Conservation (phyloP, 2,329 filamentous ascomycete species). For the Exophiala alcalophila region DNA sequence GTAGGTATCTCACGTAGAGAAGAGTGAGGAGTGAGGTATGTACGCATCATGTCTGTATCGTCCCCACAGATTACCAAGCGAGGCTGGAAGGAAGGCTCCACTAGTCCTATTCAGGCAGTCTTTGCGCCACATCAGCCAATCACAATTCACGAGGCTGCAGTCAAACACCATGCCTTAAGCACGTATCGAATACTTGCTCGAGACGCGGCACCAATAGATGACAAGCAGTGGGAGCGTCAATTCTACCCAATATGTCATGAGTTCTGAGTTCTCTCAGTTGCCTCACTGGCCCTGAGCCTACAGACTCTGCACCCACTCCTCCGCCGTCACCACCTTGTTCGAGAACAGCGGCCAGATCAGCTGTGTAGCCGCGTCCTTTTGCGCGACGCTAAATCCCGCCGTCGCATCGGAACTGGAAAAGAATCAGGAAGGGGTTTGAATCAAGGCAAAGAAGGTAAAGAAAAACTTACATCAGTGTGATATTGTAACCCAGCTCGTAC, state of each 20-base stretch:
- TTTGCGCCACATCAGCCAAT: conserved; percentile 1
- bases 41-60: no score
- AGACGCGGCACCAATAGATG: no score
- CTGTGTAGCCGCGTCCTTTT: conserved; percentile 1
- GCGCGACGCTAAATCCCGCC: conserved; percentile 5
- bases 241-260: not conserved
- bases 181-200: no score
- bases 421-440: no score
- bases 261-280: not conserved
- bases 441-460: not conserved
- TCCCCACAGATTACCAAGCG: no score
- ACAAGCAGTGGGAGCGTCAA: no score
- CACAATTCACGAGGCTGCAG: not conserved
- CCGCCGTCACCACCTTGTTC: not conserved
- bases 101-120: conserved; percentile 5
- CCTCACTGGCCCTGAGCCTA: not conserved
- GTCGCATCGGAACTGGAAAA: conserved; percentile 2
- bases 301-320: conserved; percentile 6
- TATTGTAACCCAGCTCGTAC: conserved; percentile 28
- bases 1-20: no score
- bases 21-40: no score
- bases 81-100: no score
- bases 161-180: no score
- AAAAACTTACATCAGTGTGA: conserved; percentile 9
- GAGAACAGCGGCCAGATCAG: conserved; percentile 12